Evolutionary conservation across 495 filamentous ascomycete species (phyloP), one percentile per base, ranked within the genome.

Genomic region (Haplographium delicatum): DNA sequence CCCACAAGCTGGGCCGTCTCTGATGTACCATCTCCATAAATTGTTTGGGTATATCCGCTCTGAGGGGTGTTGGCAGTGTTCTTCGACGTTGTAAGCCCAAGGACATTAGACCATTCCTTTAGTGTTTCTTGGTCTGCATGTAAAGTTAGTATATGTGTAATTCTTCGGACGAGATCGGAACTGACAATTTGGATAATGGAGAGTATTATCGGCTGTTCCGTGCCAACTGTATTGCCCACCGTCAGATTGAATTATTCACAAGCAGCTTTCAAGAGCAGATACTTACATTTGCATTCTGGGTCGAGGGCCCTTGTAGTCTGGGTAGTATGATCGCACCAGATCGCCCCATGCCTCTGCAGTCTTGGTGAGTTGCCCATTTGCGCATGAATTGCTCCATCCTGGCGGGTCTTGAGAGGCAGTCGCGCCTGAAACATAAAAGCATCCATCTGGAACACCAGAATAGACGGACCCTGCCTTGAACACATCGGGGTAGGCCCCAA

Each of bases 401-500:
- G 64, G 68, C 0, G 69, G 65, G 24, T 70, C 68, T 57, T 65
- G 63, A 19, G 67, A 64, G 20, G 68, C 65, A 16, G 72, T 73
- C 24, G 68, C 60, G 5, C 68, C 44, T 13, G 47, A 37, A 47
- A 51, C 57, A 19, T 61, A 56, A 62, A 82, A 83, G 65, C 81
- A 83, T 13, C 80, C 80, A 25, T 74, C 79, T 4, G 80, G 66
- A 1, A 85, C 79, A 27, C 81, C 81, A 4, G 75, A 66, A 61
- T 82, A 84, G 28, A 65, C 78, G 11, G 70, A 72, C 11, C 65
- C 68, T 10, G 62, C 67, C 5, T 64, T 64, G 46, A 72, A 71
- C 15, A 72, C 41, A 28, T 72, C 68, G 10, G 69, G 65, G 40
- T 69, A 69, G 0, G 66, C 65, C 13, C 66, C 66, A 5, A 61